These are phyloP conservation scores for Xylaria sp. DNA, from an alignment of 495 filamentous ascomycete genomes.

Conservation along the genomic window DNA sequence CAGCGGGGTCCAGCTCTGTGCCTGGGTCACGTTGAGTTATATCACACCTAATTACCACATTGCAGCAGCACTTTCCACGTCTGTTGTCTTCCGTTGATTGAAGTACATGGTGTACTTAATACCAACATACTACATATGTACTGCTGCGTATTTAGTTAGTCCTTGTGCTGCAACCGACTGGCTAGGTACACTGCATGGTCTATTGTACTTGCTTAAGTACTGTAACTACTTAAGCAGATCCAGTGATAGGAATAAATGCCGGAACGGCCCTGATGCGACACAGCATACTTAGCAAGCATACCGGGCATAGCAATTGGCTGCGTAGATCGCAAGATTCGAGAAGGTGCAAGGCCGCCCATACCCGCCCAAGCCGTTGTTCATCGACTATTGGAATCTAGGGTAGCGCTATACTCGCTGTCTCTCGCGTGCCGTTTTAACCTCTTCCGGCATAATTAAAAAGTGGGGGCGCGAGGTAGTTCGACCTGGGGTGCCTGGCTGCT, in stretches of 20 bases:
- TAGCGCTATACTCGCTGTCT: constrained; percentile 8
- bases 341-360: neutral
- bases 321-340: constrained; percentile 5
- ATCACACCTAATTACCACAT: constrained; percentile 1
- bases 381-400: constrained; percentile 1
- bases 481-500: constrained; percentile 7
- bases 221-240: too few species aligned
- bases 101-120: too few species aligned
- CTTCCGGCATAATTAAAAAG: neutral
- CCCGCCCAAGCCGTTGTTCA: neutral
- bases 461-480: too few species aligned
- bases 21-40: constrained; percentile 3
- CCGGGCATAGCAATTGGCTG: neutral
- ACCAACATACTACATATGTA: too few species aligned
- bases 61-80: constrained; percentile 3
- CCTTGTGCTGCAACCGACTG: too few species aligned
- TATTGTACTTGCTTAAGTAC: too few species aligned
- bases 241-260: neutral
- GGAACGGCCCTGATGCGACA: constrained; percentile 5
- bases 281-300: neutral
- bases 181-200: neutral
- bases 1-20: neutral
- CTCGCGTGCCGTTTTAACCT: neutral
- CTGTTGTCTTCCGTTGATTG: neutral
- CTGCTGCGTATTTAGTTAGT: too few species aligned